Evolutionary conservation across 305 asterid genomes (phyloP).

Genomic region (Plantago coronopus): DNA sequence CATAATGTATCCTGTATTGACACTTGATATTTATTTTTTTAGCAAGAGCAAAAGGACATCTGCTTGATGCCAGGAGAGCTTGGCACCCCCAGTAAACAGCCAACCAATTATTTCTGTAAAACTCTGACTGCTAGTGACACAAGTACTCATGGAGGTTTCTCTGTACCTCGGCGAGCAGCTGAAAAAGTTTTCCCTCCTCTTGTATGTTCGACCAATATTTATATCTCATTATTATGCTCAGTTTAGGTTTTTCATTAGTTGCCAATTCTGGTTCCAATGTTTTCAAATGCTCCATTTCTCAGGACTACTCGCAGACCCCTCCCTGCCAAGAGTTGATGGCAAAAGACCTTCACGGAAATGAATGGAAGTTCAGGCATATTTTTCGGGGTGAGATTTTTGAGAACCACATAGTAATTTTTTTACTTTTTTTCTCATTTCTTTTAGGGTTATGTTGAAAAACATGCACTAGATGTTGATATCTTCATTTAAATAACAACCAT

Average conservation of each 20-base stretch:
- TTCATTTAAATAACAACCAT: neutral
- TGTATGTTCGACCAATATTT: constrained; percentile 41
- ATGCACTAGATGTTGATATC: neutral
- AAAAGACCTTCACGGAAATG: constrained; percentile 95
- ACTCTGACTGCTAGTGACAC: constrained; percentile 92
- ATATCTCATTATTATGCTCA: constrained; percentile 4
- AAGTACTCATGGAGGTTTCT: constrained; percentile 97
- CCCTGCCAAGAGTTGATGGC: constrained; percentile 90
- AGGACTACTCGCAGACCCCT: constrained; percentile 92
- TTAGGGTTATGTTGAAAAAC: neutral
- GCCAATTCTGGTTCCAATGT: neutral
- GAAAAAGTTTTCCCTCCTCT: constrained; percentile 98
- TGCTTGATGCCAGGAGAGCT: constrained; percentile 86
- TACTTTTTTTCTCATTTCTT: neutral
- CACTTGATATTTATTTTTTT: constrained; percentile 24
- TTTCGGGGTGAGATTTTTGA: constrained; percentile 64
- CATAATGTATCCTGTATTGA: neutral
- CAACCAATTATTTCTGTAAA: constrained; percentile 87
- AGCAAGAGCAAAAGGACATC: constrained; percentile 96
- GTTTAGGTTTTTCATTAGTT: constrained; percentile 15
- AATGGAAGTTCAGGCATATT: constrained; percentile 96
- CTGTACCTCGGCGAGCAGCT: constrained; percentile 98
- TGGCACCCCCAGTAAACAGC: constrained; percentile 85
- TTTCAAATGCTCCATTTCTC: constrained; percentile 19
- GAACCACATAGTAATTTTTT: neutral